phyloP scores from a whole-genome alignment of 371 early-diverging fungal species.

The Mortierella sp. region DNA sequence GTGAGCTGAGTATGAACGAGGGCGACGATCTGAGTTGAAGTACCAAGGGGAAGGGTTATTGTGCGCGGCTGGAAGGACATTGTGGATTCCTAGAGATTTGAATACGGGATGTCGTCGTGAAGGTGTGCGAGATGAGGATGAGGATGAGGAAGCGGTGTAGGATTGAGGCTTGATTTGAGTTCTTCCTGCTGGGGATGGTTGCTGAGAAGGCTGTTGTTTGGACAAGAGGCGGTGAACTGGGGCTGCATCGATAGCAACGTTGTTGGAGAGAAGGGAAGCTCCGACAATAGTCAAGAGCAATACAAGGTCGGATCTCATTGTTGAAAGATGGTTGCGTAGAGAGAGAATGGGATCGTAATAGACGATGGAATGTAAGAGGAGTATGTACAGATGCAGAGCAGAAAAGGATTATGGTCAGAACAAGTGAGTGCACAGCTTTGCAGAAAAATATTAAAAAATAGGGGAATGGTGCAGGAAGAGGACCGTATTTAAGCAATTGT shows the following conservation, averaged over 20 bases:
- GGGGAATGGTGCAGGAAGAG: no score
- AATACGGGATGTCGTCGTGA: not conserved
- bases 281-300: slow-evolving; percentile 24
- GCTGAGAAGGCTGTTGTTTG: not conserved
- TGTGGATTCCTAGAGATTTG: no score
- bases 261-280: slow-evolving; percentile 18
- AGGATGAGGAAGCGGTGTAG: not conserved
- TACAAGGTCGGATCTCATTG: slow-evolving; percentile 10
- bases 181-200: slow-evolving; percentile 16
- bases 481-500: no score
- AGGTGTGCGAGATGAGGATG: not conserved
- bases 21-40: not conserved
- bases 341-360: not conserved
- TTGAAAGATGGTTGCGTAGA: not conserved
- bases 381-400: no score
- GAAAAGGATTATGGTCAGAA: no score
- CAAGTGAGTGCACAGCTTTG: no score
- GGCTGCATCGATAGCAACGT: slow-evolving; percentile 17
- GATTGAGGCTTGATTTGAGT: slow-evolving; percentile 22
- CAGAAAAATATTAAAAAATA: no score
- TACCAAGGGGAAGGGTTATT: not conserved
- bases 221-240: slow-evolving; percentile 14
- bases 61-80: no score
- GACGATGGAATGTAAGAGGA: not conserved
- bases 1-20: not conserved